These are phyloP conservation scores for Nyctanthes arbortristis DNA, from an alignment of 257 asterid species.

Conservation along the genomic window DNA sequence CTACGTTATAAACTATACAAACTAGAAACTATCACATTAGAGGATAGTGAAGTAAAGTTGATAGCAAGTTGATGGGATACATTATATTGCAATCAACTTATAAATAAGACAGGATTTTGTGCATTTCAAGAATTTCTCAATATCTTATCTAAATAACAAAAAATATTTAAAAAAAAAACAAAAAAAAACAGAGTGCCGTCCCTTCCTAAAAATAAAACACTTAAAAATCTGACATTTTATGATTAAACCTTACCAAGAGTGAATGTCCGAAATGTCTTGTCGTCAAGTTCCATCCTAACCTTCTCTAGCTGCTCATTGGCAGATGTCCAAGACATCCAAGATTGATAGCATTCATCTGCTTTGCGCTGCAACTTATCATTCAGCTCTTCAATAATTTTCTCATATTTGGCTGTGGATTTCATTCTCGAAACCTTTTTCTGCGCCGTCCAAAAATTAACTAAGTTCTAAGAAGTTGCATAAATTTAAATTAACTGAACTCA, in stretches of 20 bases:
- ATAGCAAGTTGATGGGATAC: background rate
- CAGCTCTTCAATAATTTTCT: slow-evolving; percentile 75
- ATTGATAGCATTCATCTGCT: slow-evolving; percentile 90
- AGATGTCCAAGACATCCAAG: slow-evolving; percentile 95
- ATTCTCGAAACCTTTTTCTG: slow-evolving; percentile 60
- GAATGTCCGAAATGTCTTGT: slow-evolving; percentile 66
- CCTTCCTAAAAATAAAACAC: background rate
- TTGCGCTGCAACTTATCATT: slow-evolving; percentile 65
- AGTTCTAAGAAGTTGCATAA: slow-evolving; percentile 16
- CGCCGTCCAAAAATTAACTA: slow-evolving; percentile 25
- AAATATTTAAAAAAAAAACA: too few species aligned
- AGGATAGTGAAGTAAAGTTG: background rate
- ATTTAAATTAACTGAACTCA: background rate
- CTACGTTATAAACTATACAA: background rate
- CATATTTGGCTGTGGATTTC: slow-evolving; percentile 69
- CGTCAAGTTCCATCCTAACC: slow-evolving; percentile 88
- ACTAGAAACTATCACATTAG: background rate
- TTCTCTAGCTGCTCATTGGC: slow-evolving; percentile 82
- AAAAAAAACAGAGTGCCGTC: too few species aligned
- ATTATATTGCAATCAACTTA: background rate
- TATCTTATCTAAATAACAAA: background rate
- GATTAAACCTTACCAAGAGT: slow-evolving; percentile 64
- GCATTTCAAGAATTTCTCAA: background rate
- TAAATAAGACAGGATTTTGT: background rate
- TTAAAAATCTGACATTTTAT: background rate